phyloP scores from a whole-genome alignment of 1,284 basidiomycete species.

The Amylostereum areolatum region DNA sequence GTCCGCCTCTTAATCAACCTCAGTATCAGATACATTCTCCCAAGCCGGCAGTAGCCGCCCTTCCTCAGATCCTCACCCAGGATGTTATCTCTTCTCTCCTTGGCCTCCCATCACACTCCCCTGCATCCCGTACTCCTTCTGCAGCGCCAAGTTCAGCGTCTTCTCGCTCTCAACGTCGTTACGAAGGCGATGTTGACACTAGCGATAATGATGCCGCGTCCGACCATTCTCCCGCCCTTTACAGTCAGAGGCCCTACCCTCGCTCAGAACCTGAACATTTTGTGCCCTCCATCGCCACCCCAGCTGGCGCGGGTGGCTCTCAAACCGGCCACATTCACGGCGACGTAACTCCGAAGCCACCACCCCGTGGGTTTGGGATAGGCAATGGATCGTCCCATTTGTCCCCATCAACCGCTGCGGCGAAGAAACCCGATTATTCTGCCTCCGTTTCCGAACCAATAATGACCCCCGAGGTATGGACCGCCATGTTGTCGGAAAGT shows the following conservation, averaged over 20 bases:
- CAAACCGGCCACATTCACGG: constrained; percentile 25
- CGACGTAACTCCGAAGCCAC: constrained; percentile 45
- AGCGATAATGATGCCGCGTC: constrained; percentile 28
- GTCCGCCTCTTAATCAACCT: constrained; percentile 5
- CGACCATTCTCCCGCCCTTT: no score
- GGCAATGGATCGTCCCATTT: no score
- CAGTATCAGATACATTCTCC: constrained; percentile 31
- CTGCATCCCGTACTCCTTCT: constrained; percentile 40
- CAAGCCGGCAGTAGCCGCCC: constrained; percentile 36
- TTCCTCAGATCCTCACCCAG: constrained; percentile 56
- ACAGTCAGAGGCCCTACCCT: no score
- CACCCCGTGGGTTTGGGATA: constrained; percentile 30
- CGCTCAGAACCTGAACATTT: no score
- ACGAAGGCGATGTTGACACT: constrained; percentile 49
- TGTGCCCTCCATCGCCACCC: constrained; percentile 14
- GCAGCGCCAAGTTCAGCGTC: constrained; percentile 34
- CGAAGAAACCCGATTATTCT: no score
- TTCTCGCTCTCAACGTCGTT: constrained; percentile 36
- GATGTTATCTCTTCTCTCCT: constrained; percentile 57
- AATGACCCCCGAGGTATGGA: no score
- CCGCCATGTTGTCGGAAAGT: no score
- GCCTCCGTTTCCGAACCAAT: no score
- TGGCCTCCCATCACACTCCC: constrained; percentile 39
- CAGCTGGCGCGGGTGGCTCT: constrained; percentile 10
- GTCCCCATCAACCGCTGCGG: no score